A percentile compares a stretch with the other conserved stretches of the same genome.
phyloP scores from a whole-genome alignment of 495 filamentous ascomycete species.

The Penicillium lividum region DNA sequence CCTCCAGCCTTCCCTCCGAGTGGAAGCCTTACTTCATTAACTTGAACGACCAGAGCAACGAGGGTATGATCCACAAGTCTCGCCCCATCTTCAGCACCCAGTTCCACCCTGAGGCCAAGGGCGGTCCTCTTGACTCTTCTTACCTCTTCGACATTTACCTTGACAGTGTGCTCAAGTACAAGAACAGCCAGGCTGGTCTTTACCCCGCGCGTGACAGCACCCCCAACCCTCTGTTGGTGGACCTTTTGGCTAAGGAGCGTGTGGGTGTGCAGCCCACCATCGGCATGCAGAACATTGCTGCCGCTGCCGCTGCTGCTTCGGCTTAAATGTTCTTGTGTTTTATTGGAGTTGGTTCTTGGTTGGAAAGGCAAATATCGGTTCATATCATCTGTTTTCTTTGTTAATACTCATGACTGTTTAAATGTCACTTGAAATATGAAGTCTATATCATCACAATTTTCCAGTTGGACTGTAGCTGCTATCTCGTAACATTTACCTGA shows the following conservation, averaged over 20 bases:
- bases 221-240: conserved; percentile 82
- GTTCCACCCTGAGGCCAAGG: conserved; percentile 98
- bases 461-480: not conserved
- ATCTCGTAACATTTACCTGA: not conserved
- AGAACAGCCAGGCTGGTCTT: conserved; percentile 71
- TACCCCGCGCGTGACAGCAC: conserved; percentile 70
- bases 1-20: conserved; percentile 73
- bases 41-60: conserved; percentile 92
- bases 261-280: conserved; percentile 79
- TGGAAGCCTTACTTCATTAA: conserved; percentile 99
- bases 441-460: not conserved
- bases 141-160: conserved; percentile 97
- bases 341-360: conserved; percentile 15
- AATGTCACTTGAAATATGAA: conserved; percentile 1
- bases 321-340: conserved; percentile 25
- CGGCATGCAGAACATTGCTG: conserved; percentile 53
- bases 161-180: conserved; percentile 83
- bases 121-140: conserved; percentile 87
- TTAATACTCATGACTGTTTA: conserved; percentile 16
- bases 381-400: conserved; percentile 8
- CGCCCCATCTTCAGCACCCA: conserved; percentile 97
- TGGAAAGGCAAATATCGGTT: not conserved
- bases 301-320: conserved; percentile 40
- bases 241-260: conserved; percentile 88
- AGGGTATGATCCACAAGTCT: conserved; percentile 92